These are phyloP conservation scores for Oenanthe sinensis DNA, from an alignment of 129 eudicot species.

Conservation along the genomic window DNA sequence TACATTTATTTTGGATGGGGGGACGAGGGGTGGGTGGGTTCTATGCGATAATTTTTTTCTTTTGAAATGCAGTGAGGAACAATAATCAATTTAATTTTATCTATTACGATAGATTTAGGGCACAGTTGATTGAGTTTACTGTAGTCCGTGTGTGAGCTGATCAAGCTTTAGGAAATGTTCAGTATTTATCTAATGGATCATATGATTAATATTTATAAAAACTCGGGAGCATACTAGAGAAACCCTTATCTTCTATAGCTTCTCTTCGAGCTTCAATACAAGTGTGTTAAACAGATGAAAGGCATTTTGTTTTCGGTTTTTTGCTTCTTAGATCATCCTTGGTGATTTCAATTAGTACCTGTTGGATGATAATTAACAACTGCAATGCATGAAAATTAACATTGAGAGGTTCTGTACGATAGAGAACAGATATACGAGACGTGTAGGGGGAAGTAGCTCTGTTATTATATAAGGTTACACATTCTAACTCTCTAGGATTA, in stretches of 20 bases:
- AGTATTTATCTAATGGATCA: background rate
- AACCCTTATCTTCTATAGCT: no score
- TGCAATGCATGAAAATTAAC: background rate
- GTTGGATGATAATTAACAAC: no score
- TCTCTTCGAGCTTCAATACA: no score
- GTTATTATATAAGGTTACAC: background rate
- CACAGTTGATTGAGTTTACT: background rate
- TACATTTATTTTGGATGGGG: background rate
- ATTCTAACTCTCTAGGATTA: background rate
- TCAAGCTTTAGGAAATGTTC: background rate
- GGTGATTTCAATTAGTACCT: background rate
- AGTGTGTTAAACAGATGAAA: background rate
- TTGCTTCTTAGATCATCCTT: background rate
- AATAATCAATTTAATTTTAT: background rate
- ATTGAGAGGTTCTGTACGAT: background rate
- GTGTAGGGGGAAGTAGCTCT: background rate
- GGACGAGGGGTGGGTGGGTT: no score
- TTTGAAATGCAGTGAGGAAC: background rate
- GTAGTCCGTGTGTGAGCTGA: no score
- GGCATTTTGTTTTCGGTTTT: background rate
- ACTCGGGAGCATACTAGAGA: no score
- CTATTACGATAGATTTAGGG: background rate
- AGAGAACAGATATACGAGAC: background rate
- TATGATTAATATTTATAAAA: no score
- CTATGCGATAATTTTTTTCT: no score